Percentiles rank a stretch among this genome's conserved stretches.
Conservation (phyloP, 306 rosid genomes). For the Hylodesmum podocarpum region DNA sequence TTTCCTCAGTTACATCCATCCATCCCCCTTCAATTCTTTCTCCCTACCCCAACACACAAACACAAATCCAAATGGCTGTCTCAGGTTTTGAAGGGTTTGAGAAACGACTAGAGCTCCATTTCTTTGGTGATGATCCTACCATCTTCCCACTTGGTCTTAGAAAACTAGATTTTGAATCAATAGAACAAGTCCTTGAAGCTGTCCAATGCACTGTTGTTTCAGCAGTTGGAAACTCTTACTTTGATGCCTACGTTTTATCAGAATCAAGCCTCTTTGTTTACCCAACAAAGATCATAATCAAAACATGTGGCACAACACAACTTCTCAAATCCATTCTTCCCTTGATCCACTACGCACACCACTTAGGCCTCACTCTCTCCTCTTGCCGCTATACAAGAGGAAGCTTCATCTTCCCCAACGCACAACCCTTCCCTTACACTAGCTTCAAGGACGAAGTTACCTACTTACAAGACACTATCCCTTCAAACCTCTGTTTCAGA, state of each 20-base stretch:
- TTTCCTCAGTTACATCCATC: conserved; percentile 44
- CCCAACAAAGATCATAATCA: conserved; percentile 92
- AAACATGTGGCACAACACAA: conserved; percentile 98
- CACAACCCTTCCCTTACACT: conserved; percentile 87
- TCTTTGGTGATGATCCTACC: conserved; percentile 75
- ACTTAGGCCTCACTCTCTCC: conserved; percentile 56
- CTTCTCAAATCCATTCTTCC: conserved; percentile 87
- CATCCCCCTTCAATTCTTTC: conserved; percentile 24
- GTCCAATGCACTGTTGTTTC: conserved; percentile 95
- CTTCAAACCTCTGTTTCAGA: conserved; percentile 58
- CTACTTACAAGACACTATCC: conserved; percentile 61
- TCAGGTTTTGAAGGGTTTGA: conserved; percentile 96
- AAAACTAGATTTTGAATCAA: conserved; percentile 56
- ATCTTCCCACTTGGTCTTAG: conserved; percentile 58
- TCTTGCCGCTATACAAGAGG: conserved; percentile 90
- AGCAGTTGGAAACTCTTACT: conserved; percentile 77
- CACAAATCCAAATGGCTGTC: conserved; percentile 56
- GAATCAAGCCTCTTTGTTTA: conserved; percentile 97
- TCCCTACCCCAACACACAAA: neutral
- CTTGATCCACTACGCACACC: conserved; percentile 62
- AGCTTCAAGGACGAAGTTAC: conserved; percentile 83
- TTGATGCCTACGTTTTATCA: conserved; percentile 87
- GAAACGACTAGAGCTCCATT: conserved; percentile 90
- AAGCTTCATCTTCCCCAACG: conserved; percentile 76
- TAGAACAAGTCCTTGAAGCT: conserved; percentile 63